Base-by-base conservation (phyloP, 257 asterid species). In the Mentha longifolia region DNA sequence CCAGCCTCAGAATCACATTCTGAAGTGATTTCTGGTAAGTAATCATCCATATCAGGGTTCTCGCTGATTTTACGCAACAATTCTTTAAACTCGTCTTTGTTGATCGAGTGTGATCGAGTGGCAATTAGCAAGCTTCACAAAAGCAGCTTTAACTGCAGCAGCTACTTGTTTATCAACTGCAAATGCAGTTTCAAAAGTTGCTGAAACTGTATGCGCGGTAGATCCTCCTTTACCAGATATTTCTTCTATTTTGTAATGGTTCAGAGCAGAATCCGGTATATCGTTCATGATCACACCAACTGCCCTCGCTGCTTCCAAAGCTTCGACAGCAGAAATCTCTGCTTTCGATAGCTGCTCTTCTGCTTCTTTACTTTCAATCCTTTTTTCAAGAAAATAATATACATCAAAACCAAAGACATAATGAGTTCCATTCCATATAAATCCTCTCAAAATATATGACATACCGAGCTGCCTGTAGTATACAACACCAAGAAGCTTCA, bases 121-220 rank as follows among this genome's bases (percentile, higher is more conserved):
- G 85, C 92, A 84, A 63, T 67, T 83, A 4, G 91, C 95, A 22
- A 95, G 95, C 85, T 82, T 89, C 28, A 86, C 73, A 61, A 95
- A 79, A 47, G 99, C 96, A n/a, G 88, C 78, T 82, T 88, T 95
- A 10, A 95, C 92, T 1, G 98, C 99, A 50, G 71, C 73, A 46
- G 98, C 96, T 35, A 95, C 98, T 88, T 95, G 98, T 76, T 87
- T 91, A 78, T 95, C 98, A 67, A 95, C 98, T 63, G 92, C 96
- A 71, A 95, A 92, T 39, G 93, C 92, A 65, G 94, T 81, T 76
- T 92, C 97, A 35, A 92, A 86, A 72, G 95, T 88, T 49, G 96
- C 94, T 64, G 89, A 80, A 61, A 94, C 89, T 61, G 85, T 72
- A 77, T 91, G 96, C 15, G 84, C 74, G 22, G 88, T 58, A 6